Conservation (phyloP, 2,329 filamentous ascomycete genomes). For the Xylaria sp. region DNA sequence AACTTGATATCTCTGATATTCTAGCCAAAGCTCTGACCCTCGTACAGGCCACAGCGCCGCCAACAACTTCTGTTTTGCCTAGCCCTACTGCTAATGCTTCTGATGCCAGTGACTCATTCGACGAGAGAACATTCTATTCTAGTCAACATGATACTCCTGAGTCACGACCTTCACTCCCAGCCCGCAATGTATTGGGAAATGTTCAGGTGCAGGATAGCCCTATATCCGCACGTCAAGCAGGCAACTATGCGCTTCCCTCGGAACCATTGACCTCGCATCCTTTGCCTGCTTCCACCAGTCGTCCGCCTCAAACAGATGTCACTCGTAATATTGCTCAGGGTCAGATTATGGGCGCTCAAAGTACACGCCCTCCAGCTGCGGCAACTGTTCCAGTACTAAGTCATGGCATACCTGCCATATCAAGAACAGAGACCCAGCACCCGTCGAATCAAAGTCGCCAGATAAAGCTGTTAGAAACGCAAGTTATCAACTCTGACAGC, state of each 20-base stretch:
- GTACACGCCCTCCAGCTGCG: constrained; percentile 28
- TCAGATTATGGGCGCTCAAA: constrained; percentile 38
- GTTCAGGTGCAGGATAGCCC: constrained; percentile 52
- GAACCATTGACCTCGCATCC: constrained; percentile 35
- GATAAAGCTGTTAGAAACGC: constrained; percentile 43
- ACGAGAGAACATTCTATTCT: constrained; percentile 96
- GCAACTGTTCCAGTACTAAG: constrained; percentile 32
- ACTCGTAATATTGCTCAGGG: constrained; percentile 28
- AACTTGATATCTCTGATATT: constrained; percentile 78
- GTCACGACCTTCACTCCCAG: constrained; percentile 58
- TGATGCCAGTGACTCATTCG: constrained; percentile 80
- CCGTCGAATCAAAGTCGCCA: constrained; percentile 17
- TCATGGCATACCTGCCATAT: constrained; percentile 18
- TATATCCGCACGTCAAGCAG: constrained; percentile 50
- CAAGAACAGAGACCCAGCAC: constrained; percentile 21
- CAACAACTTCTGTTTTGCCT: constrained; percentile 64
- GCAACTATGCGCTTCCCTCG: constrained; percentile 37
- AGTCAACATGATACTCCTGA: constrained; percentile 86
- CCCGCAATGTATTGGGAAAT: constrained; percentile 59
- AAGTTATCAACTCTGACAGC: constrained; percentile 52
- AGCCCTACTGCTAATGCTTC: constrained; percentile 66
- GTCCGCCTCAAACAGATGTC: constrained; percentile 23
- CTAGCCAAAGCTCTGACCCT: constrained; percentile 75
- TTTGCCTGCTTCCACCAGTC: constrained; percentile 24
- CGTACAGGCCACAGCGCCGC: constrained; percentile 74